Percentiles rank a stretch among this genome's conserved stretches.
Conservation (phyloP, 257 asterid species). For the Marsdenia floribunda region DNA sequence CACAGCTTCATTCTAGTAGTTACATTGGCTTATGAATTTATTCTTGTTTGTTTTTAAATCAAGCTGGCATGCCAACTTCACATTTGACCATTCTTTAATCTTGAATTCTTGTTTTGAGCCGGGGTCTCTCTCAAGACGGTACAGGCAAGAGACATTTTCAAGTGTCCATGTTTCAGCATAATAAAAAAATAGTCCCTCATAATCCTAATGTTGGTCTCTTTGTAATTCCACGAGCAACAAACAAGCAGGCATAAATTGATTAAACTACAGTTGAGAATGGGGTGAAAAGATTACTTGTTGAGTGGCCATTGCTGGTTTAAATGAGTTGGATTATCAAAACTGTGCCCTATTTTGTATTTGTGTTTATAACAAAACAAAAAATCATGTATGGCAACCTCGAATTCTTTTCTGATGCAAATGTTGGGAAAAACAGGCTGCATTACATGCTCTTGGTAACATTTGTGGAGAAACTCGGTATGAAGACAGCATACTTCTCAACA, state of each 20-base stretch:
- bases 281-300: neutral
- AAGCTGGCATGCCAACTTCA: neutral
- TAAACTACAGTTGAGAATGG: neutral
- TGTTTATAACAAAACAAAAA: neutral
- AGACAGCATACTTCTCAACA: conserved; percentile 41
- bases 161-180: neutral
- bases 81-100: neutral
- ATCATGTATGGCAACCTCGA: neutral
- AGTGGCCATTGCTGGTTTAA: neutral
- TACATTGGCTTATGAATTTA: conserved; percentile 4
- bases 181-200: neutral
- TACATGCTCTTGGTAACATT: conserved; percentile 84
- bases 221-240: neutral
- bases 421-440: conserved; percentile 59
- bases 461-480: conserved; percentile 70
- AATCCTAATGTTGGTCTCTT: neutral
- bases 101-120: neutral
- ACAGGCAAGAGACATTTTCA: neutral
- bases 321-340: neutral
- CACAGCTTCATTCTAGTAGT: neutral
- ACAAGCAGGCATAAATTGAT: neutral
- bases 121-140: neutral
- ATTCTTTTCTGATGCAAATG: neutral
- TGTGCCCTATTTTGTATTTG: neutral
- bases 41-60: neutral